Evolutionary conservation across 306 rosid species (phyloP), one percentile per base, ranked within the genome.

Genomic region (Phaseolus lunatus): DNA sequence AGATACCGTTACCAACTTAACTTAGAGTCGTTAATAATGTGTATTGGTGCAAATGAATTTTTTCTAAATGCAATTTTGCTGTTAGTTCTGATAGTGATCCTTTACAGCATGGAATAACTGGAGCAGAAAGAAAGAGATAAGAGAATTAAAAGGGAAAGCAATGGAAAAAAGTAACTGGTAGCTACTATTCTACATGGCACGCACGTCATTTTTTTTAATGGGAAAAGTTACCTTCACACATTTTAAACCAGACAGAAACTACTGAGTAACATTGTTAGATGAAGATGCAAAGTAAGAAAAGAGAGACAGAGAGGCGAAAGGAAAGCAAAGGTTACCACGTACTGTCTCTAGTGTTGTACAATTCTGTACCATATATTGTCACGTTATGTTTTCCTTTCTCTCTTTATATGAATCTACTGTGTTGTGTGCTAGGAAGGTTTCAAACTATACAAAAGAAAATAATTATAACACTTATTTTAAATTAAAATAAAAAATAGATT

Each of bases 271-370:
- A n/a, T 31, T 31, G 13, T 62, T 31, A 8, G 20, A 62, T 62
- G 68, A 62, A 62, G 45, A 65, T 65, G 50, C 49, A 64, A 35
- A 35, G 49, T 8, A 37, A 19, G 50, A 65, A 65, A 19, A 37
- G 29, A 37, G 49, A 65, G 49, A 35, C 27, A 64, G 10, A 4
- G 70, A 63, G 43, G 43, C 22, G 29, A 61, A 61, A 27, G 23
- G 29, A 62, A 62, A 31, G 67, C 44, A 62, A 62, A 31, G 43
- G 23, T 29, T 15, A 31, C 44, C 14, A 62, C 33, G 45, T 62
- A 33, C 22, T 0, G 65, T 24, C 3, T 24, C 2, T n/a, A 54
- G 65, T 12, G 63, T 29, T 29, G 22, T 59, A 29, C 41, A 9
- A 3, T 24, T 59, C 29, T 59, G 22, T 15, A 15, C 67, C 10